phyloP scores from a whole-genome alignment of 306 rosid species.

The Luffa aegyptiaca region DNA sequence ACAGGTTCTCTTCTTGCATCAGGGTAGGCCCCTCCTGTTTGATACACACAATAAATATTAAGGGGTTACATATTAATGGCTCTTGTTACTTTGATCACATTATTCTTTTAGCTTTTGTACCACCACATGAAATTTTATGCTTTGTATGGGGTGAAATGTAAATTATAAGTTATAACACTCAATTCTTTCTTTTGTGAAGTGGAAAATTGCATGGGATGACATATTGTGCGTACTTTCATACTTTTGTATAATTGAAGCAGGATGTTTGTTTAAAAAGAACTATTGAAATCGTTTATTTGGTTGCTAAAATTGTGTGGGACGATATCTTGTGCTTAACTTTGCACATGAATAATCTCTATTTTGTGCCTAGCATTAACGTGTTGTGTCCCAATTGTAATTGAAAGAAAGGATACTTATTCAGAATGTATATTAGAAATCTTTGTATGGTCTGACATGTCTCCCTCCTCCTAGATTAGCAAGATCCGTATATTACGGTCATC shows the following conservation, averaged over 20 bases:
- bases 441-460: not conserved
- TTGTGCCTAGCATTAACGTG: not conserved
- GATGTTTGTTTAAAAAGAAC: not conserved
- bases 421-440: not conserved
- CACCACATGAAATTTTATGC: not conserved
- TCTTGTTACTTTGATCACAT: not conserved
- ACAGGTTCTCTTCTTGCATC: slow-evolving; percentile 90
- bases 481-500: not conserved
- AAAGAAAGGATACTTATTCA: not conserved
- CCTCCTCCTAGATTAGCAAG: not conserved
- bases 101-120: not conserved
- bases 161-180: not conserved
- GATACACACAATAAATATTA: not conserved
- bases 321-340: not conserved
- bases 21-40: slow-evolving; percentile 44
- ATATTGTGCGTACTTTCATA: not conserved
- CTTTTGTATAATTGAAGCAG: not conserved
- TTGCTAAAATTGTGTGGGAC: not conserved
- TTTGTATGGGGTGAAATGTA: not conserved
- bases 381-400: not conserved
- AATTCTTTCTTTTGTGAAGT: slow-evolving; percentile 1
- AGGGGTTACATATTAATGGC: not conserved
- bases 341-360: not conserved
- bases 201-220: not conserved
- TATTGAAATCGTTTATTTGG: not conserved